phyloP scores from a whole-genome alignment of 768 basidiomycete species.

The Polyporus arcularius region DNA sequence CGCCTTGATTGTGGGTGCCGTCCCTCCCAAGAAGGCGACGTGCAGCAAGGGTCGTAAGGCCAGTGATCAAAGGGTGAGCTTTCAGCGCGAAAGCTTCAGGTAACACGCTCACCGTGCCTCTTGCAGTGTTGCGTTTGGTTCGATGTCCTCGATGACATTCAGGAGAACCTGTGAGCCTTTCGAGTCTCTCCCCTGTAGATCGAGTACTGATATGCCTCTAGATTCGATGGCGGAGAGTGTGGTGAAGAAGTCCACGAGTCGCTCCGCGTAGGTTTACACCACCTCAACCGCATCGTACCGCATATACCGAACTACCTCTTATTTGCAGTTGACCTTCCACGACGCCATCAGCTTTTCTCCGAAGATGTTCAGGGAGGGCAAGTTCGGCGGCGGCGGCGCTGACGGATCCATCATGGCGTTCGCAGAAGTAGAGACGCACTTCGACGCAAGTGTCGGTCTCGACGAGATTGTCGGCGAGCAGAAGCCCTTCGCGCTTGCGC shows the following conservation, averaged over 20 bases:
- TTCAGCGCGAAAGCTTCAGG: background rate
- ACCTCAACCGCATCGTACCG: background rate
- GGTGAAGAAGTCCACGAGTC: slow-evolving; percentile 37
- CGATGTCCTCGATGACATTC: slow-evolving; percentile 42
- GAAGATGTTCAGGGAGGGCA: slow-evolving; percentile 8
- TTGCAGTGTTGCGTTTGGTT: slow-evolving; percentile 24
- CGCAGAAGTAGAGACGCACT: slow-evolving; percentile 41
- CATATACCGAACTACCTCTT: background rate
- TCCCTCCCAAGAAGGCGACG: slow-evolving; percentile 7
- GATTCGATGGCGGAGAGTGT: slow-evolving; percentile 37
- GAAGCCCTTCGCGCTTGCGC: slow-evolving; percentile 13
- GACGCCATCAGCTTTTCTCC: slow-evolving; percentile 27
- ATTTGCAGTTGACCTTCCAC: slow-evolving; percentile 23
- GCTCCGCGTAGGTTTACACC: slow-evolving; percentile 2
- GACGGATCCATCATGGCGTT: slow-evolving; percentile 55
- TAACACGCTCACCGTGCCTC: background rate
- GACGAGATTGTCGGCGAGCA: slow-evolving; percentile 33
- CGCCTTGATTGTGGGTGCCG: slow-evolving; percentile 3
- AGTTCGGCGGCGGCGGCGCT: slow-evolving; percentile 24
- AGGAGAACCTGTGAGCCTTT: slow-evolving; percentile 31
- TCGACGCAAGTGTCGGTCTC: slow-evolving; percentile 44
- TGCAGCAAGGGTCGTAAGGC: slow-evolving; percentile 19
- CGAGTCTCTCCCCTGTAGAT: too few relatives aligned
- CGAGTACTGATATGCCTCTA: background rate
- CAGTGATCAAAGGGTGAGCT: slow-evolving; percentile 3